Evolutionary conservation across 1,139 yeast species (phyloP), one percentile per base, ranked within the genome.

Genomic region (Pichia inconspicua): DNA sequence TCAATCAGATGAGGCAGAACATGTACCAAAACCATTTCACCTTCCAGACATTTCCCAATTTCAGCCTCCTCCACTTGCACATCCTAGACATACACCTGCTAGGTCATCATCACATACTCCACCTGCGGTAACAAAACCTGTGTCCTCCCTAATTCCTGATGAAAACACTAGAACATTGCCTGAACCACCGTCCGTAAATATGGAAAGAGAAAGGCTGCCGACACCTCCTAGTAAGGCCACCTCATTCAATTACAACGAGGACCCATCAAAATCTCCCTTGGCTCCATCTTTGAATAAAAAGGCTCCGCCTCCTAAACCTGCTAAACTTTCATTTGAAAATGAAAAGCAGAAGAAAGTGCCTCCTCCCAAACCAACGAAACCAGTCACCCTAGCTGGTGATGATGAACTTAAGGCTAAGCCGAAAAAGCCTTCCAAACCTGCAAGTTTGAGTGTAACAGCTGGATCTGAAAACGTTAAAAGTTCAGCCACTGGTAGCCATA

Each of bases 291-390:
- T 27, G 19, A 25, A 8, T 19, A 53, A 51, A 44, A 58, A 53
- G 42, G 47, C 44, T 1, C 62, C 68, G n/a, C 66, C 68, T 2
- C 66, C 66, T 37, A 60, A 59, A 38, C 65, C 66, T 1, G 51
- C 58, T 3, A 72, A 67, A 54, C 31, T 42, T 15, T 15, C 22
- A 7, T 15, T 14, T 8, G 37, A 19, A 34, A 34, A 25, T 1
- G 22, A 9, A 15, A 34, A 34, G 37, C 37, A 19, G 22, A 54
- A 53, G 44, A 54, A 56, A 28, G 34, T 41, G 2, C 55, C 59
- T 7, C 60, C 60, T 10, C 52, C 55, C 12, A 53, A 48, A 31
- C 54, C 58, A 48, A 46, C 61, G 68, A 41, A 71, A 11, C 76
- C 77, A 25, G 67, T 65, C 57, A 69, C n/a, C 2, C 12, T 22